Percentiles rank a stretch among this genome's conserved stretches.
Conservation (phyloP, 805 yeast species). For the Hanseniaspora nectarophila region DNA sequence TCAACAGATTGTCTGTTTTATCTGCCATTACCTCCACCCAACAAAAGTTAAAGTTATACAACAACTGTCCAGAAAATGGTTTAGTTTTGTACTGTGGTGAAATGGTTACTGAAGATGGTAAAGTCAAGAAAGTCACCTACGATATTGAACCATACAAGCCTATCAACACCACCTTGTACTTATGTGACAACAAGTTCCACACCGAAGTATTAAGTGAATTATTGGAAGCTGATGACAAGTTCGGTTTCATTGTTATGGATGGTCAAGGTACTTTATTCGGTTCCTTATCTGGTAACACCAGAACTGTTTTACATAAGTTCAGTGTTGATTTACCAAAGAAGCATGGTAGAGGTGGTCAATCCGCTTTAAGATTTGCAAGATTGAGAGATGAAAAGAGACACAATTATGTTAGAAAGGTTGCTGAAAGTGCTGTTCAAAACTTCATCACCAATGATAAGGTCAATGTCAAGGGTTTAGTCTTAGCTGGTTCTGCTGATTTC, state of each 20-base stretch:
- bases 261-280: constrained; percentile 98
- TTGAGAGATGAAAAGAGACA: constrained; percentile 98
- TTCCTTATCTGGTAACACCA: constrained; percentile 86
- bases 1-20: constrained; percentile 84
- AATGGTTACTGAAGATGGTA: constrained; percentile 91
- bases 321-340: constrained; percentile 96
- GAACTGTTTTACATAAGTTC: constrained; percentile 92
- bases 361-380: constrained; percentile 97
- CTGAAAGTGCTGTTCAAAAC: constrained; percentile 95
- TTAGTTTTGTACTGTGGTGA: constrained; percentile 97
- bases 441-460: constrained; percentile 92
- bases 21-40: constrained; percentile 98
- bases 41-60: constrained; percentile 85
- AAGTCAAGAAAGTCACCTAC: constrained; percentile 89
- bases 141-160: constrained; percentile 99
- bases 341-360: constrained; percentile 99
- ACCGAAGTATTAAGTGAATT: constrained; percentile 92
- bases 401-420: constrained; percentile 94
- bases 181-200: constrained; percentile 97
- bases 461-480: constrained; percentile 82
- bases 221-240: constrained; percentile 87
- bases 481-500: constrained; percentile 99
- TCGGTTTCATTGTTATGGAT: constrained; percentile 97
- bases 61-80: constrained; percentile 85
- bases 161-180: constrained; percentile 86